Evolutionary conservation across 202 grass and related monocot genomes (phyloP).

Genomic region (Zoysia matrella): DNA sequence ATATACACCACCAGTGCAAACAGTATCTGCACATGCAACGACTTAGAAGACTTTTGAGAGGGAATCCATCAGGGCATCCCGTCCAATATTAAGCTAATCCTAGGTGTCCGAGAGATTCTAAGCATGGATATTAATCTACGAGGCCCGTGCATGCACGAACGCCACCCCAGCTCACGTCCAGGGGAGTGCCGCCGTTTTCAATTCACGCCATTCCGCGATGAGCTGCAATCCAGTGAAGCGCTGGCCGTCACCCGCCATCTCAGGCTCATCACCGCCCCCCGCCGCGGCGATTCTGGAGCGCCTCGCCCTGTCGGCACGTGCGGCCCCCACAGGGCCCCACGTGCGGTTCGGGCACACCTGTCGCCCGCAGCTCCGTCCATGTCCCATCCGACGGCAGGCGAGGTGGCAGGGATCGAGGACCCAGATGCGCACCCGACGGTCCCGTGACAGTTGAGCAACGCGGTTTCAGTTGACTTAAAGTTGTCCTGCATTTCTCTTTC

Average conservation of each 20-base stretch:
- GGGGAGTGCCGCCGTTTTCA: slow-evolving; percentile 21
- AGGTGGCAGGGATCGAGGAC: slow-evolving; percentile 7
- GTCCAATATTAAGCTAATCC: slow-evolving; percentile 42
- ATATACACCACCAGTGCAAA: background rate
- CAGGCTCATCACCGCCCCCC: background rate
- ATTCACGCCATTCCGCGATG: background rate
- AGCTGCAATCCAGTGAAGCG: slow-evolving; percentile 49
- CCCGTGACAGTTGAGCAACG: slow-evolving; percentile 40
- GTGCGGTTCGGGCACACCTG: slow-evolving; percentile 29
- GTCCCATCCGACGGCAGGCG: slow-evolving; percentile 28
- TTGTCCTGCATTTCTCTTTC: slow-evolving; percentile 19
- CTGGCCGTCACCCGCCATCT: slow-evolving; percentile 18
- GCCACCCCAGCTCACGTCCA: slow-evolving; percentile 41
- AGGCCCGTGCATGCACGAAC: slow-evolving; percentile 15
- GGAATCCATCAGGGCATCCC: slow-evolving; percentile 31
- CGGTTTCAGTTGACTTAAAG: slow-evolving; percentile 57
- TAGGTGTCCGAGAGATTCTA: slow-evolving; percentile 49
- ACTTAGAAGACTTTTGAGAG: background rate
- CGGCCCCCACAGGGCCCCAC: slow-evolving; percentile 35
- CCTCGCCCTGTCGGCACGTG: slow-evolving; percentile 44
- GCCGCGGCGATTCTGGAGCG: slow-evolving; percentile 7
- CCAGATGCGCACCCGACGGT: slow-evolving; percentile 55
- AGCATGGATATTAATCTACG: slow-evolving; percentile 49
- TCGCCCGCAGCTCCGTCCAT: background rate
- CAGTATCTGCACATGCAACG: slow-evolving; percentile 27